These are phyloP conservation scores for Casaregolazyma suthepensis DNA, from an alignment of 1,139 yeast genomes.

Conservation along the genomic window DNA sequence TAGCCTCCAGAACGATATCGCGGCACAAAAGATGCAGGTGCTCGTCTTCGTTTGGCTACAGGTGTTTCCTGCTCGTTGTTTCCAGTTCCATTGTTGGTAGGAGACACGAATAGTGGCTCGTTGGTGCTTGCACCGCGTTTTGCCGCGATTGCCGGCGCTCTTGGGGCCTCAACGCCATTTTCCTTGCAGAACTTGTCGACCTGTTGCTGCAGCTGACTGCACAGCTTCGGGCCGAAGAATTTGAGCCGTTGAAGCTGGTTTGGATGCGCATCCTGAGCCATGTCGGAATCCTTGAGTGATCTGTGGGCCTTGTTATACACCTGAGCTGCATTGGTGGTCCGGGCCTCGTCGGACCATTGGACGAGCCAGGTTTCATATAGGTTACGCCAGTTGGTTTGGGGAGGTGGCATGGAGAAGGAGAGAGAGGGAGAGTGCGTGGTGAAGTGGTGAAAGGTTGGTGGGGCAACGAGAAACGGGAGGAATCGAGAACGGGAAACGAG, in stretches of 20 bases:
- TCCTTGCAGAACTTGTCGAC: slow-evolving; percentile 44
- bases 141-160: slow-evolving; percentile 9
- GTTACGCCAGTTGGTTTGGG: neutral
- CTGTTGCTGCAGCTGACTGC: slow-evolving; percentile 39
- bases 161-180: slow-evolving; percentile 40
- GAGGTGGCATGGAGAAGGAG: neutral
- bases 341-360: slow-evolving; percentile 42
- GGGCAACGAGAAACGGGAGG: no score
- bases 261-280: slow-evolving; percentile 43
- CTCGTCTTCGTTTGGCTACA: neutral
- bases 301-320: slow-evolving; percentile 47
- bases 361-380: slow-evolving; percentile 43
- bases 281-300: slow-evolving; percentile 38
- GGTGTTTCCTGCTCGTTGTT: neutral
- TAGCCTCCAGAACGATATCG: slow-evolving; percentile 77
- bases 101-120: slow-evolving; percentile 6
- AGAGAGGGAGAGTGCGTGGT: neutral
- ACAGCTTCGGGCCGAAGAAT: slow-evolving; percentile 60
- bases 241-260: slow-evolving; percentile 46
- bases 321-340: slow-evolving; percentile 37
- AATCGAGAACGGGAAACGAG: no score
- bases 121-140: neutral
- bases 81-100: slow-evolving; percentile 2
- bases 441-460: no score
- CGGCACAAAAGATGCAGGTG: slow-evolving; percentile 55